phyloP scores from a whole-genome alignment of 2,329 filamentous ascomycete genomes.

The Aureobasidium leucospermi region DNA sequence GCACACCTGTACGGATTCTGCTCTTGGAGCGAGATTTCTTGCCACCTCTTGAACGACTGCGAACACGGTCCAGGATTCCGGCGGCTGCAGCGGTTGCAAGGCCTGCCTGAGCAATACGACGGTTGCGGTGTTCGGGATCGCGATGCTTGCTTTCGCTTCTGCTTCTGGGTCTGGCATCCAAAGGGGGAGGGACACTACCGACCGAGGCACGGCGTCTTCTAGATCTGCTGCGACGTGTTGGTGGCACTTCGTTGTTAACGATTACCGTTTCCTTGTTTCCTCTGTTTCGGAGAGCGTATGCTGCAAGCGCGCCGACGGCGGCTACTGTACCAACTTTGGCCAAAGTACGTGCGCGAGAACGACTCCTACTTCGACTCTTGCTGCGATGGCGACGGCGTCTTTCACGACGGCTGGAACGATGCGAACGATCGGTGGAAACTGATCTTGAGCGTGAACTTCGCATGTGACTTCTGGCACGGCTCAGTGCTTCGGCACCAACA shows the following conservation, averaged over 20 bases:
- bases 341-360: constrained; percentile 44
- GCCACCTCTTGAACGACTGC: constrained; percentile 51
- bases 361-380: constrained; percentile 16
- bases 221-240: constrained; percentile 37
- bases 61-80: constrained; percentile 50
- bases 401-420: constrained; percentile 31
- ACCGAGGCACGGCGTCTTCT: constrained; percentile 35
- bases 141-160: constrained; percentile 34
- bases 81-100: constrained; percentile 56
- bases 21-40: constrained; percentile 37
- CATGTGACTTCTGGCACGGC: constrained; percentile 37
- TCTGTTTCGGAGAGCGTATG: constrained; percentile 43
- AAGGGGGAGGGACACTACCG: constrained; percentile 22
- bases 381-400: constrained; percentile 24
- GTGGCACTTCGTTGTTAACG: constrained; percentile 38
- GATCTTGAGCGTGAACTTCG: constrained; percentile 27
- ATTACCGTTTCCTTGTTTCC: constrained; percentile 42
- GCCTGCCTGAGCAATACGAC: constrained; percentile 54
- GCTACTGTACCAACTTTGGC: constrained; percentile 54
- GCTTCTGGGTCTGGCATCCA: constrained; percentile 22
- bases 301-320: constrained; percentile 51
- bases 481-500: constrained; percentile 52
- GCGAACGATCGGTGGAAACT: constrained; percentile 25
- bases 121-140: constrained; percentile 47
- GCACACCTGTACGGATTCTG: constrained; percentile 48